A percentile compares a stretch with the other conserved stretches of the same genome.
phyloP scores from a whole-genome alignment of 2,329 filamentous ascomycete species.

The Amesomyces nigricolor region DNA sequence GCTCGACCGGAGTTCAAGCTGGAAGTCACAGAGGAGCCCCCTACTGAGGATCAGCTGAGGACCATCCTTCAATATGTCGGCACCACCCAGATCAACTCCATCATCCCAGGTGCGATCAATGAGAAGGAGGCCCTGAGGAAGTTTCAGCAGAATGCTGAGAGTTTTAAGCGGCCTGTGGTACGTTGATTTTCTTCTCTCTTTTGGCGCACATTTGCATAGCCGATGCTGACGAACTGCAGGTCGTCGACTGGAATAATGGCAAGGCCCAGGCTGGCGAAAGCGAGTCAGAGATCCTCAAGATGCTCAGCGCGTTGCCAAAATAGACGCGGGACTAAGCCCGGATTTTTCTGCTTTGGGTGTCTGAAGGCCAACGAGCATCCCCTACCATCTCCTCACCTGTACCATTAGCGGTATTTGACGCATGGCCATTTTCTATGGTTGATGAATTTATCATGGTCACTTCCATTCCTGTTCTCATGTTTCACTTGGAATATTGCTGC shows the following conservation, averaged over 20 bases:
- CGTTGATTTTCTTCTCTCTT: constrained; percentile 32
- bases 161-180: constrained; percentile 73
- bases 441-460: too few relatives aligned
- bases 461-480: too few relatives aligned
- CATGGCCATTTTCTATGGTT: too few relatives aligned
- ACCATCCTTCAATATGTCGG: constrained; percentile 50
- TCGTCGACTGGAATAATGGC: constrained; percentile 92
- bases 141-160: constrained; percentile 63
- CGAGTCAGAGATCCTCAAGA: constrained; percentile 82
- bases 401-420: background rate
- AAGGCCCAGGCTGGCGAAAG: constrained; percentile 71
- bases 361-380: constrained; percentile 12
- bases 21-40: constrained; percentile 43
- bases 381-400: background rate
- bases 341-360: background rate
- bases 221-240: constrained; percentile 28
- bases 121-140: constrained; percentile 73
- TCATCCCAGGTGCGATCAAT: constrained; percentile 69
- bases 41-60: constrained; percentile 50
- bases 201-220: background rate
- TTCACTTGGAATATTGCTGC: too few relatives aligned
- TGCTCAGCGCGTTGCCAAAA: constrained; percentile 55
- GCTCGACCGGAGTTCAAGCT: constrained; percentile 73
- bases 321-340: background rate
- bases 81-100: constrained; percentile 47